A percentile compares a stretch with the other conserved stretches of the same genome.
These are phyloP conservation scores for Crinitomyces ghanaensis DNA, from an alignment of 805 yeast genomes.

Conservation along the genomic window DNA sequence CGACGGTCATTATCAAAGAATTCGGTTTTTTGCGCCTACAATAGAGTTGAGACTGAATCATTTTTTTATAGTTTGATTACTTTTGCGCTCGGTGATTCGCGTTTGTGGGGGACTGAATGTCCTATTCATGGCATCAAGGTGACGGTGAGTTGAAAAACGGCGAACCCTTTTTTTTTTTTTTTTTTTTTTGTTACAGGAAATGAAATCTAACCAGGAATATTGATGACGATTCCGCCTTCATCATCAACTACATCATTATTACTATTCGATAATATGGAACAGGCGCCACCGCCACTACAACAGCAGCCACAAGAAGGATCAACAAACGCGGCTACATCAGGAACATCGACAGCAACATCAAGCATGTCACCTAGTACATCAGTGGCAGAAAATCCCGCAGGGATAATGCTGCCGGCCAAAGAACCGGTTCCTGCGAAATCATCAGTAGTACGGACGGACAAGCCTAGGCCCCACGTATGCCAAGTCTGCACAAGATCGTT, in stretches of 20 bases:
- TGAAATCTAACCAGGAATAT: background rate
- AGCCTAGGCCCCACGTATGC: slow-evolving; percentile 90
- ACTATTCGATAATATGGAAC: background rate
- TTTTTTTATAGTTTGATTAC: too few species aligned
- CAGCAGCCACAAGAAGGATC: background rate
- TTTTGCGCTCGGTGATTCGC: too few species aligned
- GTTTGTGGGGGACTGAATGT: too few species aligned
- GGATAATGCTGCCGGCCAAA: slow-evolving; percentile 10
- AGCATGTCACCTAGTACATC: background rate
- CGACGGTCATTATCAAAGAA: too few species aligned
- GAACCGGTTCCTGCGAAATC: slow-evolving; percentile 83
- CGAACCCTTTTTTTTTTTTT: background rate
- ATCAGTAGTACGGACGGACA: slow-evolving; percentile 73
- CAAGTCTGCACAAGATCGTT: slow-evolving; percentile 87
- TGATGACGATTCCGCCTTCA: too few species aligned
- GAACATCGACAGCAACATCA: background rate
- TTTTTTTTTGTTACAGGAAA: background rate
- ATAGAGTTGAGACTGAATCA: too few species aligned
- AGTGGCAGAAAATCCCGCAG: background rate
- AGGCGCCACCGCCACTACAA: background rate
- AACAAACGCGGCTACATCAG: background rate
- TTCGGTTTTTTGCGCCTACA: too few species aligned
- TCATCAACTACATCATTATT: background rate
- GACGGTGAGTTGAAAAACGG: too few species aligned
- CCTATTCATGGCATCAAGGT: too few species aligned